phyloP scores from a whole-genome alignment of 306 rosid genomes.

The Lathyrus aphaca region DNA sequence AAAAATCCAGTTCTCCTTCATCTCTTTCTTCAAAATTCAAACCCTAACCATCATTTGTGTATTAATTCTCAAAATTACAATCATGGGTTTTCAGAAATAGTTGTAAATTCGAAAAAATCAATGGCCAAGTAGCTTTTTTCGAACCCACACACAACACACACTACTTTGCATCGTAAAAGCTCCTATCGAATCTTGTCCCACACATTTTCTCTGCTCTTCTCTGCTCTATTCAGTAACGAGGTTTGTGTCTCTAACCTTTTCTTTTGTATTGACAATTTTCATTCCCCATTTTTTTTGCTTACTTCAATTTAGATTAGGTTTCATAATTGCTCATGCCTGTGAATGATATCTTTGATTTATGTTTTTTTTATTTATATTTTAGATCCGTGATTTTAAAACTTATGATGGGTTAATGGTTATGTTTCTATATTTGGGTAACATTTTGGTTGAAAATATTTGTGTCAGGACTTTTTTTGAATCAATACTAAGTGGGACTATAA shows the following conservation, averaged over 20 bases:
- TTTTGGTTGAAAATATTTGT: neutral
- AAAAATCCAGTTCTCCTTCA: no score
- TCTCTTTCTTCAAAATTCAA: no score
- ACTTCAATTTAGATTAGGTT: slow-evolving; percentile 33
- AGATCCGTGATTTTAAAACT: slow-evolving; percentile 29
- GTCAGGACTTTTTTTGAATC: neutral
- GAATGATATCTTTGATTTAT: slow-evolving; percentile 6
- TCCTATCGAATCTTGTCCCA: slow-evolving; percentile 28
- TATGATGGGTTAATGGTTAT: neutral
- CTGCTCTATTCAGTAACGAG: neutral
- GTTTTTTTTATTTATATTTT: neutral
- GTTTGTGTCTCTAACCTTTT: slow-evolving; percentile 25
- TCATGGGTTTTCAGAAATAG: no score
- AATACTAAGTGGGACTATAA: slow-evolving; percentile 4
- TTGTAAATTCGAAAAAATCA: no score
- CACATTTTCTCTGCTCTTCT: slow-evolving; percentile 8
- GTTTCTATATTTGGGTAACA: slow-evolving; percentile 27
- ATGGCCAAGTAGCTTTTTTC: slow-evolving; percentile 6
- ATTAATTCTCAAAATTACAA: no score
- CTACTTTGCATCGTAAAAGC: slow-evolving; percentile 18
- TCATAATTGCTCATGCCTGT: slow-evolving; percentile 12
- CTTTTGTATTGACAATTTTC: no score
- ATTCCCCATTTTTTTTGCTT: slow-evolving; percentile 10
- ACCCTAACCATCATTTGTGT: no score
- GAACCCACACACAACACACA: neutral